Evolutionary conservation across 768 basidiomycete genomes (phyloP).

Genomic region (Pleurotus giganteus): DNA sequence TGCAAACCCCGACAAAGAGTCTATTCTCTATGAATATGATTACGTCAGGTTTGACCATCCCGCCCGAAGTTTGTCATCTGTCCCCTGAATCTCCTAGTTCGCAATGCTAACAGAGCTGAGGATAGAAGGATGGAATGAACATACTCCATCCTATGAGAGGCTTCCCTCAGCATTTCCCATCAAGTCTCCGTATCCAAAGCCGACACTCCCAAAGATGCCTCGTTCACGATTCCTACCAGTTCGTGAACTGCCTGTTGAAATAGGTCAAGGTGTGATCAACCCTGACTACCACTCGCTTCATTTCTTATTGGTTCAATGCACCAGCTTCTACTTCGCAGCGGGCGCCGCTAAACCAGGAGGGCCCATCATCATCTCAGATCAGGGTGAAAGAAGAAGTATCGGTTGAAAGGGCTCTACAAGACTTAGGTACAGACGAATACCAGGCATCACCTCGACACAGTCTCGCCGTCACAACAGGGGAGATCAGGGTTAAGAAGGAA

Average conservation of each 20-base stretch:
- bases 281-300: neutral
- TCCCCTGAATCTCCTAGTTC: neutral
- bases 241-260: neutral
- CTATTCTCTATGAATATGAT: conserved; percentile 6
- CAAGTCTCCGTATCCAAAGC: conserved; percentile 1
- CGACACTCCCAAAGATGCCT: neutral
- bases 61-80: neutral
- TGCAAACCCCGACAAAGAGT: neutral
- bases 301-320: too few species aligned
- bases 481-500: conserved; percentile 1
- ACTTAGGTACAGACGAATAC: too few species aligned
- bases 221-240: neutral
- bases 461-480: neutral
- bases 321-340: too few species aligned
- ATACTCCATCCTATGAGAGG: neutral
- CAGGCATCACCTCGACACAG: too few species aligned
- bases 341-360: too few species aligned
- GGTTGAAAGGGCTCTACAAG: too few species aligned
- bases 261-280: neutral
- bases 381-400: too few species aligned
- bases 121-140: conserved; percentile 5
- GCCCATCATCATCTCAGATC: too few species aligned
- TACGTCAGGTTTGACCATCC: neutral
- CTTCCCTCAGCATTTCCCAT: conserved; percentile 1
- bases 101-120: neutral